A percentile compares a stretch with the other conserved stretches of the same genome.
These are phyloP conservation scores for Boletus barrowsii DNA, from an alignment of 768 basidiomycete species.

Conservation along the genomic window DNA sequence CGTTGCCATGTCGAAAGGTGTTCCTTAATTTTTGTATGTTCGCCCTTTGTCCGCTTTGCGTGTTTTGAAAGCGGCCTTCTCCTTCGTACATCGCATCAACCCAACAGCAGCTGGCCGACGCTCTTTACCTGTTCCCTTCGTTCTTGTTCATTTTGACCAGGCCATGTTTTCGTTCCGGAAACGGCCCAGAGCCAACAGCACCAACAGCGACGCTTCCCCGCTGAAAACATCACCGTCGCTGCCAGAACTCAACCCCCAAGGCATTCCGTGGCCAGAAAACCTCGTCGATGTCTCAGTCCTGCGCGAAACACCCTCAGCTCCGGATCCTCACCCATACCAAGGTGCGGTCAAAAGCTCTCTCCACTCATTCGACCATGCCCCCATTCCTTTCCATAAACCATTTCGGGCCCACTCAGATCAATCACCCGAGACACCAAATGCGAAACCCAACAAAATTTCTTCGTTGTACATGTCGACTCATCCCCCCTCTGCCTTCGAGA, in stretches of 20 bases:
- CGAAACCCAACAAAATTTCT: slow-evolving; percentile 55
- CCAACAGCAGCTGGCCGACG: slow-evolving; percentile 15
- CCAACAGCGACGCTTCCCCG: slow-evolving; percentile 33
- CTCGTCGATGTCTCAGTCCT: slow-evolving; percentile 72
- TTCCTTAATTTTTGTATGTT: slow-evolving; percentile 21
- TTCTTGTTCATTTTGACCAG: slow-evolving; percentile 24
- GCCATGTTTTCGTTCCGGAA: slow-evolving; percentile 77
- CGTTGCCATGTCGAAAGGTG: slow-evolving; percentile 29
- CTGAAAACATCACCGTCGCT: slow-evolving; percentile 78
- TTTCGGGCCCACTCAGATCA: slow-evolving; percentile 53
- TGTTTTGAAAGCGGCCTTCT: slow-evolving; percentile 16
- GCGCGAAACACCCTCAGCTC: slow-evolving; percentile 38
- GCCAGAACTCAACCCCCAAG: slow-evolving; percentile 70
- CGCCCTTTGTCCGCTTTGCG: slow-evolving; percentile 10
- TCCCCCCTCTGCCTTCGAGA: slow-evolving; percentile 63
- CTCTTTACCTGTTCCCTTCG: slow-evolving; percentile 25
- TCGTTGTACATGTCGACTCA: slow-evolving; percentile 62
- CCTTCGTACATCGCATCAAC: slow-evolving; percentile 14
- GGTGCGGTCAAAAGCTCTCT: slow-evolving; percentile 74
- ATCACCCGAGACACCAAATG: slow-evolving; percentile 18
- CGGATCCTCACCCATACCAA: slow-evolving; percentile 43
- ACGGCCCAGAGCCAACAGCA: slow-evolving; percentile 49
- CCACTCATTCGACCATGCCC: slow-evolving; percentile 45
- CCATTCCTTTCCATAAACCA: slow-evolving; percentile 82
- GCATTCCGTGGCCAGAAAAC: slow-evolving; percentile 82